These are phyloP conservation scores for Naganishia friedmannii DNA, from an alignment of 768 basidiomycete genomes.

Conservation along the genomic window DNA sequence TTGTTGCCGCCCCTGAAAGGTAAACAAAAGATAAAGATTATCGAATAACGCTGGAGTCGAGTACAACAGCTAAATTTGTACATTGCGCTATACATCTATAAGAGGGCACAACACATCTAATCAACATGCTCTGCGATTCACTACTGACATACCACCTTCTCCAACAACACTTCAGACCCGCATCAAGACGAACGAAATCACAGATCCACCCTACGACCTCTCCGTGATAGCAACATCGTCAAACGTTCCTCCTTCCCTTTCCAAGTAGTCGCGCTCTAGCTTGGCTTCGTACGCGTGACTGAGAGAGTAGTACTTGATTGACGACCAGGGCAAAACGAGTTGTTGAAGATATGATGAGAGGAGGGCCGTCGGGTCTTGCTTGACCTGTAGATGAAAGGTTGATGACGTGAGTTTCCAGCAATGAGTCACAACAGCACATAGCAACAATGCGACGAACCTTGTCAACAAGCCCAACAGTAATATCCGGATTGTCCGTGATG, in stretches of 20 bases:
- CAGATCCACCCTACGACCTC: not conserved
- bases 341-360: slow-evolving; percentile 33
- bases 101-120: no score
- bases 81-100: no score
- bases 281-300: slow-evolving; percentile 30
- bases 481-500: slow-evolving; percentile 51
- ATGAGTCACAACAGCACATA: not conserved
- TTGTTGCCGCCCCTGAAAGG: no score
- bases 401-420: slow-evolving; percentile 2
- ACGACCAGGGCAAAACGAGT: slow-evolving; percentile 37
- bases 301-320: slow-evolving; percentile 42
- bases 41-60: no score
- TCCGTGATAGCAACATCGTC: not conserved
- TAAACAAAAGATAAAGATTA: no score
- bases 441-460: slow-evolving; percentile 37
- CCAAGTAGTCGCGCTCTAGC: slow-evolving; percentile 49
- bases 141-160: no score
- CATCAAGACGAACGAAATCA: not conserved
- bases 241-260: slow-evolving; percentile 46
- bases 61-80: no score
- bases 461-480: slow-evolving; percentile 40
- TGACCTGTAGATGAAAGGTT: slow-evolving; percentile 28
- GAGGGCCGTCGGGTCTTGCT: slow-evolving; percentile 36
- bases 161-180: not conserved
- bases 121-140: no score